A percentile compares a stretch with the other conserved stretches of the same genome.
phyloP scores from a whole-genome alignment of 805 yeast species.

The Yarrowia sp. region DNA sequence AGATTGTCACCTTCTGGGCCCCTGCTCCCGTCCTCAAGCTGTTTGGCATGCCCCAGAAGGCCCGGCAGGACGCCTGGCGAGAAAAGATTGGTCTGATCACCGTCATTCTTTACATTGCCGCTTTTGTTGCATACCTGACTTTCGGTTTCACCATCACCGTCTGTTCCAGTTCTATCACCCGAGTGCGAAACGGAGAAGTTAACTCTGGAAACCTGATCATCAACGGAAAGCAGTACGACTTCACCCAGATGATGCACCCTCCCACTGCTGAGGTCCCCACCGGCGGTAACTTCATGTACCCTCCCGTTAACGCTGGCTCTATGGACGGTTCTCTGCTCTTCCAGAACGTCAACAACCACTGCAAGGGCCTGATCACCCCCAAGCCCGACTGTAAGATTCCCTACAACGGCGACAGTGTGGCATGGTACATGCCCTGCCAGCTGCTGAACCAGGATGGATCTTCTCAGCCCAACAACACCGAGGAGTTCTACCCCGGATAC shows the following conservation, averaged over 20 bases:
- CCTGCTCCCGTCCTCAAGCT: conserved; percentile 74
- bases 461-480: conserved; percentile 66
- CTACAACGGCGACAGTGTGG: conserved; percentile 63
- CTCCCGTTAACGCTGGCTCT: conserved; percentile 89
- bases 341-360: conserved; percentile 89
- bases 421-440: conserved; percentile 97
- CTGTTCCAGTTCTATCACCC: conserved; percentile 58
- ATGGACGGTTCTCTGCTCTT: conserved; percentile 82
- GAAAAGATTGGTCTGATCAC: conserved; percentile 89
- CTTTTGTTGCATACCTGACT: conserved; percentile 82
- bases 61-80: conserved; percentile 95
- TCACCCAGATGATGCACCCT: conserved; percentile 76
- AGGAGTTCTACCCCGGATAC: conserved; percentile 77
- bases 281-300: conserved; percentile 77
- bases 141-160: conserved; percentile 90
- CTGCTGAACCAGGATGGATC: conserved; percentile 74
- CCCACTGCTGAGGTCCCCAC: conserved; percentile 74
- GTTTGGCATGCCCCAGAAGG: conserved; percentile 79
- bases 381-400: conserved; percentile 76
- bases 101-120: conserved; percentile 74
- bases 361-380: conserved; percentile 76
- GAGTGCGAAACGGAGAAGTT: conserved; percentile 69
- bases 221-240: conserved; percentile 81
- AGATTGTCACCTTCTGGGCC: conserved; percentile 87
- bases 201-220: conserved; percentile 68